These are phyloP conservation scores for Chaetomium globosum DNA, from an alignment of 2,329 filamentous ascomycete genomes.

Conservation along the genomic window DNA sequence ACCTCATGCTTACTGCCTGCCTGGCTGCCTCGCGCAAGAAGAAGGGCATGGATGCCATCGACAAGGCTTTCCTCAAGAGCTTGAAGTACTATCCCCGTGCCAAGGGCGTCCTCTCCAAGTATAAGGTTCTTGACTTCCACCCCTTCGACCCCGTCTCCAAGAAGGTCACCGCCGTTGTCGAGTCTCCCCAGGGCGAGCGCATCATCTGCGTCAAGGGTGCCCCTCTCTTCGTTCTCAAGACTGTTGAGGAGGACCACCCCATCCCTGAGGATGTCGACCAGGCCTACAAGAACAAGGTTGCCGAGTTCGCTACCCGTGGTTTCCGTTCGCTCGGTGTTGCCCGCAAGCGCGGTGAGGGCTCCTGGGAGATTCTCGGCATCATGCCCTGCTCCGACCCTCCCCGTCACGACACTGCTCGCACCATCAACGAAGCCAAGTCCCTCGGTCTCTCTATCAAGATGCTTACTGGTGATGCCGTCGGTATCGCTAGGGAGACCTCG, in stretches of 20 bases:
- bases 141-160: conserved; percentile 93
- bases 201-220: conserved; percentile 92
- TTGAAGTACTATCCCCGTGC: conserved; percentile 80
- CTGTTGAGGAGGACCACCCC: conserved; percentile 80
- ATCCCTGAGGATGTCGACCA: conserved; percentile 76
- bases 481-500: conserved; percentile 88
- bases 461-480: conserved; percentile 92
- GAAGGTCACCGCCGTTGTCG: conserved; percentile 82
- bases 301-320: conserved; percentile 88
- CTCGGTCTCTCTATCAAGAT: conserved; percentile 93
- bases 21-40: conserved; percentile 89
- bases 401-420: conserved; percentile 86
- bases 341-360: conserved; percentile 78
- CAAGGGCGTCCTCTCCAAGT: conserved; percentile 78
- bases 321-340: conserved; percentile 93
- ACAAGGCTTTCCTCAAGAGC: conserved; percentile 90
- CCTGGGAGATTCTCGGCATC: conserved; percentile 91
- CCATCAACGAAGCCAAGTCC: conserved; percentile 84
- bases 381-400: conserved; percentile 94
- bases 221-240: conserved; percentile 83
- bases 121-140: conserved; percentile 81
- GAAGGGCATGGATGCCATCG: conserved; percentile 93
- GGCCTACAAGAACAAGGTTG: conserved; percentile 90
- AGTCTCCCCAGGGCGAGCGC: conserved; percentile 79
- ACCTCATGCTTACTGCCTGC: conserved; percentile 90